Evolutionary conservation across 2,329 filamentous ascomycete species (phyloP).

Genomic region (Sporothrix brasiliensis): DNA sequence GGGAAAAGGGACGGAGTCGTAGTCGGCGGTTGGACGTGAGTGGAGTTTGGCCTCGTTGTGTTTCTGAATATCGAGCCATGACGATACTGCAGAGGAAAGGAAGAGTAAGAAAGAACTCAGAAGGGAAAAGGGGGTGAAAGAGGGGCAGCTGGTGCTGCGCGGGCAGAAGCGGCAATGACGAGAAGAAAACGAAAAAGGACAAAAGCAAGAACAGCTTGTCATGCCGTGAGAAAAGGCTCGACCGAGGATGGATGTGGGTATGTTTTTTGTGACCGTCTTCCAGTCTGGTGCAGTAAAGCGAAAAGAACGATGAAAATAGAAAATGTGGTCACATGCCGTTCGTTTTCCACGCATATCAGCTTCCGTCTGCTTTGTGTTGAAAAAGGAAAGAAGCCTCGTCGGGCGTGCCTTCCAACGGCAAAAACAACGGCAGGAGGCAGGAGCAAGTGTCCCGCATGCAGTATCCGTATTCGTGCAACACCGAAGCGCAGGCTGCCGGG

Average conservation of each 20-base stretch:
- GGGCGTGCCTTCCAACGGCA: conserved; percentile 12
- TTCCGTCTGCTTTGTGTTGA: background rate
- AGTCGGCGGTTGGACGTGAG: conserved; percentile 15
- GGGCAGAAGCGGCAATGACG: background rate
- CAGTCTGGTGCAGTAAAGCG: background rate
- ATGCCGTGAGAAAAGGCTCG: background rate
- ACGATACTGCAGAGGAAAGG: background rate
- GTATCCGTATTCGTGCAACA: conserved; percentile 16
- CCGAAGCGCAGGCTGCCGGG: background rate
- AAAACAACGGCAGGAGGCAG: background rate
- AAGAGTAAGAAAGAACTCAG: background rate
- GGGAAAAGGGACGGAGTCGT: conserved; percentile 1
- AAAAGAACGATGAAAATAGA: conserved; percentile 15
- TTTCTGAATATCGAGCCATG: background rate
- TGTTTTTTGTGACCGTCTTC: background rate
- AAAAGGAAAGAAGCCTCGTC: background rate
- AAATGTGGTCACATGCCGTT: conserved; percentile 25
- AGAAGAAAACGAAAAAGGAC: background rate
- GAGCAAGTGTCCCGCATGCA: conserved; percentile 6
- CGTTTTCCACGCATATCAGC: conserved; percentile 14
- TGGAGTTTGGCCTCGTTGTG: conserved; percentile 26
- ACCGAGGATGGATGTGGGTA: conserved; percentile 1
- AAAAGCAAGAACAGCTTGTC: background rate
- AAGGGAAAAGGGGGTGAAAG: conserved; percentile 13
- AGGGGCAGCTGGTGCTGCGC: background rate